Conservation (phyloP, 352 stramenopile species). For the Nothophytophthora sp. region DNA sequence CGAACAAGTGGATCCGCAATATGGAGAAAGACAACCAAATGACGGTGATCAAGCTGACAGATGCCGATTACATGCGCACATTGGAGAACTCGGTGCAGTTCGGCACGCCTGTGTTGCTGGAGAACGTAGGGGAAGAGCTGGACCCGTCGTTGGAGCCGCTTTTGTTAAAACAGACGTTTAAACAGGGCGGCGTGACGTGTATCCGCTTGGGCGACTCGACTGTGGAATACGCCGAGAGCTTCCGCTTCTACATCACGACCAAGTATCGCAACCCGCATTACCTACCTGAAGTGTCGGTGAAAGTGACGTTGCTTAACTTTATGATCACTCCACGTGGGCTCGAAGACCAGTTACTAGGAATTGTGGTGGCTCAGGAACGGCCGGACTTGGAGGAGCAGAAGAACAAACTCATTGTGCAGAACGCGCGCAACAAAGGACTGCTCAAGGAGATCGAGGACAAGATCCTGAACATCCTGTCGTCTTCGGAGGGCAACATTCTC, state of each 20-base stretch:
- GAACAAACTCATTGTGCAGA: slow-evolving; percentile 94
- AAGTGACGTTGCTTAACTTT: slow-evolving; percentile 97
- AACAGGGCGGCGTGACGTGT: slow-evolving; percentile 84
- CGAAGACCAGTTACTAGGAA: slow-evolving; percentile 96
- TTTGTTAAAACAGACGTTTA: slow-evolving; percentile 93
- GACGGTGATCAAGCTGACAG: slow-evolving; percentile 94
- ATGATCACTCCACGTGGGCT: slow-evolving; percentile 95
- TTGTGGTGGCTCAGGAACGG: slow-evolving; percentile 94
- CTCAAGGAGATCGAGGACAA: slow-evolving; percentile 97
- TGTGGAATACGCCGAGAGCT: slow-evolving; percentile 94
- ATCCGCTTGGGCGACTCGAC: slow-evolving; percentile 94
- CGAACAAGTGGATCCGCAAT: slow-evolving; percentile 95
- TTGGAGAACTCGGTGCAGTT: slow-evolving; percentile 96
- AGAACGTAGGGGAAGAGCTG: slow-evolving; percentile 94
- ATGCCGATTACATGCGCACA: slow-evolving; percentile 93
- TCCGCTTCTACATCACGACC: slow-evolving; percentile 95
- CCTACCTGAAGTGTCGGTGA: slow-evolving; percentile 94
- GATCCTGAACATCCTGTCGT: slow-evolving; percentile 93
- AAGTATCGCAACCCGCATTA: slow-evolving; percentile 96
- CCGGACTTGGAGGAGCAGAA: slow-evolving; percentile 91
- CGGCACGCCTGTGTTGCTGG: slow-evolving; percentile 91
- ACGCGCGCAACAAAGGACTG: slow-evolving; percentile 94
- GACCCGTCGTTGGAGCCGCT: slow-evolving; percentile 95
- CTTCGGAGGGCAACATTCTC: slow-evolving; percentile 94
- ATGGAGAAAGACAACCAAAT: slow-evolving; percentile 91